A percentile compares a stretch with the other conserved stretches of the same genome.
Evolutionary conservation across 768 basidiomycete genomes (phyloP).

Genomic region (Leccinum aurantiacum): DNA sequence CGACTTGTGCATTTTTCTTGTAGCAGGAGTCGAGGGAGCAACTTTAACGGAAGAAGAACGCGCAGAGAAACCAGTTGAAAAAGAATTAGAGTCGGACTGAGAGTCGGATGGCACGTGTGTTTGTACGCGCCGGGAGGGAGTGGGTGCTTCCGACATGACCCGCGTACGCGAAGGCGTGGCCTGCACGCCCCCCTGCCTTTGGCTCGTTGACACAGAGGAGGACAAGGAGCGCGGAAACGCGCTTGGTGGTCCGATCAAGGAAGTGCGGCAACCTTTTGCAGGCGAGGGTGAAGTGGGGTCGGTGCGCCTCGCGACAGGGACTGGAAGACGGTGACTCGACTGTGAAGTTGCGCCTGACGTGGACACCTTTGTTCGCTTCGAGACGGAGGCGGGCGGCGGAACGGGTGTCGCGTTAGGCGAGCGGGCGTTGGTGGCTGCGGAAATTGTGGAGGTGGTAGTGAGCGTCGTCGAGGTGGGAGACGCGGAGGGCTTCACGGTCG

Average conservation of each 20-base stretch:
- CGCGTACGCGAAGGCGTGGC: constrained; percentile 41
- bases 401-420: constrained; percentile 55
- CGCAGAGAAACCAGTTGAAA: constrained; percentile 21
- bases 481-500: constrained; percentile 43
- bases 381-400: constrained; percentile 33
- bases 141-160: constrained; percentile 44
- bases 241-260: constrained; percentile 31
- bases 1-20: constrained; percentile 23
- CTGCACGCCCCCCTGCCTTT: constrained; percentile 23
- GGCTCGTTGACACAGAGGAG: constrained; percentile 20
- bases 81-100: constrained; percentile 28
- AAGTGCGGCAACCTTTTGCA: constrained; percentile 27
- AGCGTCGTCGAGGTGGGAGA: constrained; percentile 28
- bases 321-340: constrained; percentile 39
- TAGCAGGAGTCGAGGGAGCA: constrained; percentile 42
- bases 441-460: constrained; percentile 30
- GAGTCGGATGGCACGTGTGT: constrained; percentile 21
- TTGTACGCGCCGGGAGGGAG: constrained; percentile 27
- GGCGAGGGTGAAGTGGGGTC: constrained; percentile 30
- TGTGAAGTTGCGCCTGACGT: constrained; percentile 39
- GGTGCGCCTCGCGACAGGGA: constrained; percentile 33
- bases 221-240: constrained; percentile 24
- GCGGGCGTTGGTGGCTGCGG: constrained; percentile 28
- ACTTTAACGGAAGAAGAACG: constrained; percentile 39
- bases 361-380: constrained; percentile 40